Evolutionary conservation across 495 filamentous ascomycete species (phyloP).

Genomic region (Alectoria sarmentosa): DNA sequence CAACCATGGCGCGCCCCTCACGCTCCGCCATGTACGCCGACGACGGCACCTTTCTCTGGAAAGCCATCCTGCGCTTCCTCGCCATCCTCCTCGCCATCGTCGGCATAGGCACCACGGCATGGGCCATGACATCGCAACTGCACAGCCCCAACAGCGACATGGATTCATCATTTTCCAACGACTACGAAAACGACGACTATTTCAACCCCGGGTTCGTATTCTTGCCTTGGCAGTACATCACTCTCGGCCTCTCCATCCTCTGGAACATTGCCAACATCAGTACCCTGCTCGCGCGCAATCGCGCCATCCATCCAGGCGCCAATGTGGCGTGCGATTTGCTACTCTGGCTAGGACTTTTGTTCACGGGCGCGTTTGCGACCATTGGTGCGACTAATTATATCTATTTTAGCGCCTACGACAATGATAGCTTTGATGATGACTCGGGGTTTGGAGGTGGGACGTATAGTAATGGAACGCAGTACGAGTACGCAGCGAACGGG

Average conservation of each 20-base stretch:
- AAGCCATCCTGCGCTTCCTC: constrained; percentile 28
- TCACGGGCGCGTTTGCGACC: constrained; percentile 23
- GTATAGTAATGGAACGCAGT: background rate
- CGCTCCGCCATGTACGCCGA: background rate
- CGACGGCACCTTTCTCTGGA: constrained; percentile 26
- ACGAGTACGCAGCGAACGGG: background rate
- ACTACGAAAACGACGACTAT: background rate
- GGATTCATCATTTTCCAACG: too few relatives aligned
- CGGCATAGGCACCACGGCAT: constrained; percentile 29
- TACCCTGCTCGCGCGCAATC: constrained; percentile 17
- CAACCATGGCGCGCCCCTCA: constrained; percentile 14
- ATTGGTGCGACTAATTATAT: constrained; percentile 3
- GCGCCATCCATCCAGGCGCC: constrained; percentile 29
- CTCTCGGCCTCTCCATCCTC: constrained; percentile 23
- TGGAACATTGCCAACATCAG: constrained; percentile 25
- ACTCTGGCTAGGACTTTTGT: constrained; percentile 30
- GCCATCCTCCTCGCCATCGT: constrained; percentile 26
- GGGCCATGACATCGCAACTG: constrained; percentile 15
- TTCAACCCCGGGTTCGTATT: background rate
- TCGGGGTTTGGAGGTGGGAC: background rate
- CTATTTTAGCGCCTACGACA: background rate
- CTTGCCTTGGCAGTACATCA: constrained; percentile 26
- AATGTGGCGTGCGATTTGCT: constrained; percentile 32
- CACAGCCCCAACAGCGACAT: background rate
- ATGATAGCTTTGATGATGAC: background rate